These are phyloP conservation scores for Hypoxylon fragiforme DNA, from an alignment of 495 filamentous ascomycete species.

Conservation along the genomic window DNA sequence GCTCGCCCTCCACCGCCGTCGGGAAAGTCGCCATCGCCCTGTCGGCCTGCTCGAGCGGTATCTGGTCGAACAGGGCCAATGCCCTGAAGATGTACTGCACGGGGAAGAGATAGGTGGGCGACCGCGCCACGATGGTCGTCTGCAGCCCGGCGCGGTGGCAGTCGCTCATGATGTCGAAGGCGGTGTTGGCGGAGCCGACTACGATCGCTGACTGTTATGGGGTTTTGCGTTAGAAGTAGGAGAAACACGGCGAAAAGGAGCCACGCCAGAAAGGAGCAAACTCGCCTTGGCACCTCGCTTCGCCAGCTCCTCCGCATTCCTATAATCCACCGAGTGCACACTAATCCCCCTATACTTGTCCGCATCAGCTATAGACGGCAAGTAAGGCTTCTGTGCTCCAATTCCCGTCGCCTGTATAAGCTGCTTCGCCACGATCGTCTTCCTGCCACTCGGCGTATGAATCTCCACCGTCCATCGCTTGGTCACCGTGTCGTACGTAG, in stretches of 20 bases:
- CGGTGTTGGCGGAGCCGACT: conserved; percentile 44
- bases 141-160: conserved; percentile 28
- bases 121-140: conserved; percentile 40
- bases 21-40: conserved; percentile 25
- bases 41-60: conserved; percentile 26
- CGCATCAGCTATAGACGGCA: conserved; percentile 24
- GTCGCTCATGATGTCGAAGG: conserved; percentile 42
- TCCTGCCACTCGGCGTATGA: conserved; percentile 4
- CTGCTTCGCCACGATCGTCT: conserved; percentile 28
- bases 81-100: conserved; percentile 19
- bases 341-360: conserved; percentile 32
- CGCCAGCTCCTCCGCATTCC: conserved; percentile 15
- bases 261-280: too few species aligned
- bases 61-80: conserved; percentile 28
- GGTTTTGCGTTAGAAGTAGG: not conserved
- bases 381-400: conserved; percentile 28
- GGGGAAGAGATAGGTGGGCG: conserved; percentile 43
- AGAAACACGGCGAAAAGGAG: not conserved
- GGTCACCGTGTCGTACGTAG: conserved; percentile 19
- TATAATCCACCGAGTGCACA: conserved; percentile 36
- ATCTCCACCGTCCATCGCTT: conserved; percentile 33
- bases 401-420: conserved; percentile 43
- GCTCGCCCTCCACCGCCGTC: conserved; percentile 14
- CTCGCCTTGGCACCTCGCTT: conserved; percentile 17
- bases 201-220: conserved; percentile 37